A percentile compares a stretch with the other conserved stretches of the same genome.
These are phyloP conservation scores for Tylopilus rubrobrunneus DNA, from an alignment of 768 basidiomycete species.

Conservation along the genomic window DNA sequence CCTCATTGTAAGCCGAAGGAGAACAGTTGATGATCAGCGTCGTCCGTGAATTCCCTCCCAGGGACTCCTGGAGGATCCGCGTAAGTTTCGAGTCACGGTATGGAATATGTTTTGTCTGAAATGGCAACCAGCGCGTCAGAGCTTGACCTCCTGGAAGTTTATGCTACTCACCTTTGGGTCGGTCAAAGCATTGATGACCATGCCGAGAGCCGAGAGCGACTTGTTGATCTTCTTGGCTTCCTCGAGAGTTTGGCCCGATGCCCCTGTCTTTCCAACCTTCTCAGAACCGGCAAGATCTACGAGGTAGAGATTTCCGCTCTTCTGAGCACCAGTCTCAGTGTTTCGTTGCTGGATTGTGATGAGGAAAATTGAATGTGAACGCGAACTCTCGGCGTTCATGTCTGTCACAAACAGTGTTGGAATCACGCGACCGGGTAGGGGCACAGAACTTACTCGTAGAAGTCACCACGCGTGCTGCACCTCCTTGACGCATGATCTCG, in stretches of 20 bases:
- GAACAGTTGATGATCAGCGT: slow-evolving; percentile 99
- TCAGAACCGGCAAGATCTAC: slow-evolving; percentile 98
- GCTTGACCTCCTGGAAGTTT: neutral
- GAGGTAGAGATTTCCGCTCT: slow-evolving; percentile 94
- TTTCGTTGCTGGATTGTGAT: slow-evolving; percentile 97
- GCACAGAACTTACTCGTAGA: slow-evolving; percentile 74
- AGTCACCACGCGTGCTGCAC: slow-evolving; percentile 84
- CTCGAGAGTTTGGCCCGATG: slow-evolving; percentile 96
- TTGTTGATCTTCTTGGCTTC: slow-evolving; percentile 99
- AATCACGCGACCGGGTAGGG: neutral
- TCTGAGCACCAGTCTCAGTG: slow-evolving; percentile 91
- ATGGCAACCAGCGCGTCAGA: slow-evolving; percentile 5
- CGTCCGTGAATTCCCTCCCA: slow-evolving; percentile 91
- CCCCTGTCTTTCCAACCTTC: slow-evolving; percentile 99
- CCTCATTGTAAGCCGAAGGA: slow-evolving; percentile 94
- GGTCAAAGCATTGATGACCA: slow-evolving; percentile 99
- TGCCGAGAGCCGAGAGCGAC: slow-evolving; percentile 92
- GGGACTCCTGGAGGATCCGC: slow-evolving; percentile 96
- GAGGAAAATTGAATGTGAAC: slow-evolving; percentile 98
- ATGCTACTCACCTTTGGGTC: slow-evolving; percentile 74
- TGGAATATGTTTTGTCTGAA: slow-evolving; percentile 90
- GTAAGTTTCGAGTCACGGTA: slow-evolving; percentile 99
- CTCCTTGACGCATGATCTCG: slow-evolving; percentile 98
- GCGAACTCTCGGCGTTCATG: slow-evolving; percentile 99
- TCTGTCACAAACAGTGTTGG: slow-evolving; percentile 45